Conservation (phyloP, 371 early-diverging fungal genomes). For the Mortierella sp. region DNA sequence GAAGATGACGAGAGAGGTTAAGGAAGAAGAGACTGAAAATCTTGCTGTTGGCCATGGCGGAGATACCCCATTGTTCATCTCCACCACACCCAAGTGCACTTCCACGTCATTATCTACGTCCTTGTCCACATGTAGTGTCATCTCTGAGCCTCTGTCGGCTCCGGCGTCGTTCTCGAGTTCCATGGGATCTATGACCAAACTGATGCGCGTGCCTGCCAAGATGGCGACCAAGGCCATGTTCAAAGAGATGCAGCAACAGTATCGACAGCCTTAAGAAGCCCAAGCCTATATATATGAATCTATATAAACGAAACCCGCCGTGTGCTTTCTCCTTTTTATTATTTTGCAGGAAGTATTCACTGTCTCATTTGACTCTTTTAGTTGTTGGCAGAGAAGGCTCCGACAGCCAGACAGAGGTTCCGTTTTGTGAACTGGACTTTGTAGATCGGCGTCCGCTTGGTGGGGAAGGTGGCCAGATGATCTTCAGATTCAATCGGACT, state of each 20-base stretch:
- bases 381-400: constrained; percentile 63
- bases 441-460: constrained; percentile 95
- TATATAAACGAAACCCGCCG: no score
- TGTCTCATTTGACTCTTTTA: no score
- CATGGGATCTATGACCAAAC: constrained; percentile 28
- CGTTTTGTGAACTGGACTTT: constrained; percentile 89
- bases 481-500: constrained; percentile 58
- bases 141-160: not conserved
- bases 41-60: no score
- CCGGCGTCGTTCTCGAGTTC: not conserved
- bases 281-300: no score
- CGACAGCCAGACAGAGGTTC: constrained; percentile 86
- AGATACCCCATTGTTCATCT: not conserved
- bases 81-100: no score
- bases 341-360: no score
- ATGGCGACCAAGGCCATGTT: constrained; percentile 54
- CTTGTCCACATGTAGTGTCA: no score
- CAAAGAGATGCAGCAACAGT: constrained; percentile 40
- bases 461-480: constrained; percentile 85
- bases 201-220: constrained; percentile 46
- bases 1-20: constrained; percentile 11
- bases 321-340: no score
- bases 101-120: not conserved
- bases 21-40: constrained; percentile 14
- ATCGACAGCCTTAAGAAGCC: constrained; percentile 1